Percentiles rank a stretch among this genome's conserved stretches.
Evolutionary conservation across 306 rosid genomes (phyloP).

Genomic region (Gynostemma pentaphyllum): DNA sequence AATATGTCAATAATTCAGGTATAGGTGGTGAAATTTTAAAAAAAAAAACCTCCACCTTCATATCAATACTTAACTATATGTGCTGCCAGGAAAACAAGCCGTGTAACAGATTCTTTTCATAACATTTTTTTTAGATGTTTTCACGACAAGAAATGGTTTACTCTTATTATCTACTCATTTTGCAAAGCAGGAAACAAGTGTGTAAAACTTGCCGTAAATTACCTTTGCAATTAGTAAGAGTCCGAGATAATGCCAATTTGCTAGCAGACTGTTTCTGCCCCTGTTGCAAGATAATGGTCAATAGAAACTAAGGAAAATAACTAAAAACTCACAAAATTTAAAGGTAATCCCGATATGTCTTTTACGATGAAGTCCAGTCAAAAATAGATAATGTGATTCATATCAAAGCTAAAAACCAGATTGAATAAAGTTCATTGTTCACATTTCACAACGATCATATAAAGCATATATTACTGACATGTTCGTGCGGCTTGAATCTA

Average conservation of each 20-base stretch:
- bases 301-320: not conserved
- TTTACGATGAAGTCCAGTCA: not conserved
- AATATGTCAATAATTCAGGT: slow-evolving; percentile 4
- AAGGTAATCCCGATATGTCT: not conserved
- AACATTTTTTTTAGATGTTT: too few species aligned
- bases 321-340: not conserved
- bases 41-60: not conserved
- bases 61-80: not conserved
- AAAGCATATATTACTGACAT: not conserved
- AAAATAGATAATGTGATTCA: too few species aligned
- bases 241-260: slow-evolving; percentile 3
- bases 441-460: not conserved
- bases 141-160: too few species aligned
- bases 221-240: slow-evolving; percentile 12
- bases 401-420: too few species aligned
- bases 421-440: not conserved
- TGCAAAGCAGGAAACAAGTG: not conserved
- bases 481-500: slow-evolving; percentile 1
- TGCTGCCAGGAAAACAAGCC: not conserved
- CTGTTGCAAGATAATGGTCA: slow-evolving; percentile 9
- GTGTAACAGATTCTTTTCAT: not conserved
- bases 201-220: not conserved
- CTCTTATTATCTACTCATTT: not conserved
- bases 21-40: not conserved
- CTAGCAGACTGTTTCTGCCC: slow-evolving; percentile 12